These are phyloP conservation scores for Didymella arachidicola DNA, from an alignment of 2,329 filamentous ascomycete genomes.

Conservation along the genomic window DNA sequence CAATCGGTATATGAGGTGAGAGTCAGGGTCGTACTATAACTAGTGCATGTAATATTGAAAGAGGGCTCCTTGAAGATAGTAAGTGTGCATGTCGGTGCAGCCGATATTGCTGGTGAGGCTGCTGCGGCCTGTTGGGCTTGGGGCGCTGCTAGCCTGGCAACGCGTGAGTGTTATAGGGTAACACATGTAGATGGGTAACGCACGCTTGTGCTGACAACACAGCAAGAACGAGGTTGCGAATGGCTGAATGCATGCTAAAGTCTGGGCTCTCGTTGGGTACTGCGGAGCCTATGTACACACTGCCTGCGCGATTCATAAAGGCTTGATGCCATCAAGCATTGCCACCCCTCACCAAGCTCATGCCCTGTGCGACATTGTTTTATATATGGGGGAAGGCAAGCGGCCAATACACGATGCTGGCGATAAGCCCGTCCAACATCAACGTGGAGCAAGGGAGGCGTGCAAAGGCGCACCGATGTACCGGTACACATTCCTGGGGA, in stretches of 20 bases:
- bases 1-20: conserved; percentile 40
- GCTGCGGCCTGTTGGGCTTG: background rate
- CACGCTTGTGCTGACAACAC: conserved; percentile 4
- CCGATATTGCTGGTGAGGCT: background rate
- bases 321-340: conserved; percentile 11
- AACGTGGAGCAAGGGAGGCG: conserved; percentile 4
- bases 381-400: background rate
- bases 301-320: background rate
- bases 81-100: conserved; percentile 26
- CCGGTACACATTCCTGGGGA: conserved; percentile 10
- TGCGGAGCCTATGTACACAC: background rate
- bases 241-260: background rate
- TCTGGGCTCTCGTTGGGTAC: too few relatives aligned
- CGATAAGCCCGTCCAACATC: background rate
- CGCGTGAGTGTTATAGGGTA: background rate
- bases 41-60: conserved; percentile 33
- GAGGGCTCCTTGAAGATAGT: conserved; percentile 30
- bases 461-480: conserved; percentile 7
- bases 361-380: background rate
- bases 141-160: conserved; percentile 2
- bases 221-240: background rate
- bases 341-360: background rate
- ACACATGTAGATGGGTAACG: background rate
- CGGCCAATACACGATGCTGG: conserved; percentile 2
- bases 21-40: conserved; percentile 33